A percentile compares a stretch with the other conserved stretches of the same genome.
phyloP scores from a whole-genome alignment of 805 yeast species.

The Candida lessepsii region DNA sequence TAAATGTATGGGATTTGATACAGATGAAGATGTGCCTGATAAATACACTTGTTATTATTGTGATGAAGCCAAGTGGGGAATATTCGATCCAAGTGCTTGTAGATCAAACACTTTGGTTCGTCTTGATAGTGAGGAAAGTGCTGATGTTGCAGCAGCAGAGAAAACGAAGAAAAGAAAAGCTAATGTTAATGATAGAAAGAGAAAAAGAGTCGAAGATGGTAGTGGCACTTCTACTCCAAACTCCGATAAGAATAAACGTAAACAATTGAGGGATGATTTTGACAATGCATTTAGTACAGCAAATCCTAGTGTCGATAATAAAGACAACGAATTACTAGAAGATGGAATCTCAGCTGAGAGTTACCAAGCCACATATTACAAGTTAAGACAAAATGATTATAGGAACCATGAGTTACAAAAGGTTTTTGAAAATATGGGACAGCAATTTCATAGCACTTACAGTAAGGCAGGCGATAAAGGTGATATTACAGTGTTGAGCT shows the following conservation, averaged over 20 bases:
- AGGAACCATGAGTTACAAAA: constrained; percentile 34
- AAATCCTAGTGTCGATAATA: constrained; percentile 24
- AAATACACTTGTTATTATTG: constrained; percentile 76
- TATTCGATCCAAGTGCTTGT: constrained; percentile 41
- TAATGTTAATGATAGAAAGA: constrained; percentile 22
- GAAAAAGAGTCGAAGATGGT: constrained; percentile 11
- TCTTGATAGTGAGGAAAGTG: constrained; percentile 27
- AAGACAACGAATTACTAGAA: constrained; percentile 42
- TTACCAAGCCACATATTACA: constrained; percentile 53
- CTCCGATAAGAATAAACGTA: constrained; percentile 9
- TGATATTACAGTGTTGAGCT: constrained; percentile 22
- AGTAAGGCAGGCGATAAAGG: constrained; percentile 2
- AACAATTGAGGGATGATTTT: constrained; percentile 17
- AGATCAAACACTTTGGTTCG: constrained; percentile 29
- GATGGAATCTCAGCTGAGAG: constrained; percentile 42
- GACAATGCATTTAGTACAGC: constrained; percentile 1
- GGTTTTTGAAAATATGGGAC: constrained; percentile 23
- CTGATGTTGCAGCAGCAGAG: constrained; percentile 9
- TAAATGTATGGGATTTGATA: constrained; percentile 76
- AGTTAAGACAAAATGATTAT: constrained; percentile 46
- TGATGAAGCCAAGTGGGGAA: constrained; percentile 45
- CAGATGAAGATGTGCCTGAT: constrained; percentile 72
- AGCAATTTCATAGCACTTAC: constrained; percentile 14
- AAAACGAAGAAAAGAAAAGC: constrained; percentile 24
- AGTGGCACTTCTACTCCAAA: constrained; percentile 11